Base-by-base conservation (phyloP, 768 basidiomycete genomes). In the Phlegmacium glaucopus region DNA sequence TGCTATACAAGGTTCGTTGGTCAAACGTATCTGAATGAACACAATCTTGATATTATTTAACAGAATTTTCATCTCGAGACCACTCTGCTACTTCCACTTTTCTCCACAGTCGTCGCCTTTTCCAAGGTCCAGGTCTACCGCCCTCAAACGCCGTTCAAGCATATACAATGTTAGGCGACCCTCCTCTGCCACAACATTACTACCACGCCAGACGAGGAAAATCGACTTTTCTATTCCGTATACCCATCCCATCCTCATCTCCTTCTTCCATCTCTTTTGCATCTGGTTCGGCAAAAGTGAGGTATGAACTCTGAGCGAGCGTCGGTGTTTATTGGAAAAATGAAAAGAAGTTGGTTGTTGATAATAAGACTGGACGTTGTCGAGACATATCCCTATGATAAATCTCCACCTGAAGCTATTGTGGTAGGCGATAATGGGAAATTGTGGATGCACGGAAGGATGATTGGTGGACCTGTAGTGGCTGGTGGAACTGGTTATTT, bases 61-160 rank as follows among this genome's bases (percentile, higher is more conserved):
- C 50, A 92, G 90, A 90, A 61, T 65, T 93, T 9, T 80, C 79
- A 6, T 88, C 87, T 26, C 72, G 86, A 54, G 85, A 89, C 61
- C 85, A 89, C 63, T 83, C 88, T 17, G 90, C 90, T 3, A 87
- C 83, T 0, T 85, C 83, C 22, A 85, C 82, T 0, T 92, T 91
- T 56, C 62, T 90, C 26, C 85, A 87, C 52, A 78, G 72, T 47
- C 75, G 79, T 25, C 76, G 86, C 27, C 61, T 88, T 6, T 93
- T 90, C 59, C 90, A 92, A 65, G 90, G 89, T 2, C 86, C 85
- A 3, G 83, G 82, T 13, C 70, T 91, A 6, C 90, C 90, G 0
- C 87, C 88, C 7, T 91, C 90, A 9, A 92, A 92, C 60, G 86
- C 90, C 2, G 88, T 93, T 0, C 74, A 84, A 46, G 73, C 80